A percentile compares a stretch with the other conserved stretches of the same genome.
These are phyloP conservation scores for Trypanosoma conorhini DNA, from an alignment of 208 protist species.

Conservation along the genomic window DNA sequence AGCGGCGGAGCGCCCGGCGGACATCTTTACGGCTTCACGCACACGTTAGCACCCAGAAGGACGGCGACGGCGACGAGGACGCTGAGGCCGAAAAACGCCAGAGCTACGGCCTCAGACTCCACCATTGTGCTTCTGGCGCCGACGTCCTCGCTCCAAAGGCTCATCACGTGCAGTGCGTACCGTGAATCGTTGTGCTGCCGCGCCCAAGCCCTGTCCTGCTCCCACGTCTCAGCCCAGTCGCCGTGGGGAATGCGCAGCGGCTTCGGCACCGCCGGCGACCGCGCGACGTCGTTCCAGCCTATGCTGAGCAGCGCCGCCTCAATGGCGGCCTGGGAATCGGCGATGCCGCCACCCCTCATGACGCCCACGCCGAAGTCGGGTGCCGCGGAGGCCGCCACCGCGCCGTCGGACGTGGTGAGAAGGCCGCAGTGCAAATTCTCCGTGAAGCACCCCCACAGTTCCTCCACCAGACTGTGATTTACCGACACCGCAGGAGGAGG, in stretches of 20 bases:
- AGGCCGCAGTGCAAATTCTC: conserved; percentile 21
- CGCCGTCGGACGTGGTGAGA: not conserved
- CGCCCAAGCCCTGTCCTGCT: conserved; percentile 10
- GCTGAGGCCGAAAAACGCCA: conserved; percentile 12
- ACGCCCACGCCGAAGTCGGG: conserved; percentile 23
- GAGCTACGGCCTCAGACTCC: not conserved
- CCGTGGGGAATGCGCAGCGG: conserved; percentile 8
- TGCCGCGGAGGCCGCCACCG: no score
- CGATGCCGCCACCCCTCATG: not conserved
- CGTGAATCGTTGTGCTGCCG: conserved; percentile 4
- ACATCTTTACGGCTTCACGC: not conserved
- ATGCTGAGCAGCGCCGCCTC: conserved; percentile 7
- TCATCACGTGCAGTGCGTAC: conserved; percentile 23
- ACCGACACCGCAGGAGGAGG: conserved; percentile 1
- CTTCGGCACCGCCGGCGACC: conserved; percentile 15
- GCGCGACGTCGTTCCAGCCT: conserved; percentile 12
- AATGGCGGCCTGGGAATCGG: conserved; percentile 19
- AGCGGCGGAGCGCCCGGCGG: no score
- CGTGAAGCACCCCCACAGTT: conserved; percentile 34
- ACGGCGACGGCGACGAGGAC: not conserved
- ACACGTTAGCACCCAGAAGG: not conserved
- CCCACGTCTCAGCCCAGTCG: conserved; percentile 4
- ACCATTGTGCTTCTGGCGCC: conserved; percentile 23
- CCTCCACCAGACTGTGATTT: conserved; percentile 16
- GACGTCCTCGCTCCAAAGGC: not conserved